These are phyloP conservation scores for Kwoniella dendrophila DNA, from an alignment of 768 basidiomycete species.

Conservation along the genomic window DNA sequence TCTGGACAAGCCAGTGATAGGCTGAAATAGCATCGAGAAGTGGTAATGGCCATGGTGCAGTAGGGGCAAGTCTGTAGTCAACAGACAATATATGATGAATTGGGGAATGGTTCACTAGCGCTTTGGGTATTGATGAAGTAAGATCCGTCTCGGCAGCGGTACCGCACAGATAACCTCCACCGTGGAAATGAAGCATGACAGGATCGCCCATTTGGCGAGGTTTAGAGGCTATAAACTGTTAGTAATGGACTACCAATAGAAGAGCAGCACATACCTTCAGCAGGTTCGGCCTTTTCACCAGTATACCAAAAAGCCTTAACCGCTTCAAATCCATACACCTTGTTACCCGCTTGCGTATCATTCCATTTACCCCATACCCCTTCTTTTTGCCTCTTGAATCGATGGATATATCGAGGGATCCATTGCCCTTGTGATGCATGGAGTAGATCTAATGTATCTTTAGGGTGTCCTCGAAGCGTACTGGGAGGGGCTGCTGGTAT, in stretches of 20 bases:
- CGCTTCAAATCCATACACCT: conserved; percentile 32
- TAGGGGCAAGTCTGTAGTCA: conserved; percentile 93
- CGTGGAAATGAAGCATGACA: conserved; percentile 46
- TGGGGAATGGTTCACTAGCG: conserved; percentile 40
- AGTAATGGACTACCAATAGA: neutral
- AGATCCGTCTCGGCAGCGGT: conserved; percentile 49
- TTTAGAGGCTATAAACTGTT: conserved; percentile 6
- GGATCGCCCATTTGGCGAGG: conserved; percentile 29
- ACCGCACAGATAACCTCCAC: conserved; percentile 47
- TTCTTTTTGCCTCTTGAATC: conserved; percentile 3
- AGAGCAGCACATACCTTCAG: conserved; percentile 18
- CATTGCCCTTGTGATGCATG: conserved; percentile 33
- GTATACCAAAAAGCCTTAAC: conserved; percentile 50
- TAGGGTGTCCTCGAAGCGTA: conserved; percentile 36
- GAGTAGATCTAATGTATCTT: conserved; percentile 28
- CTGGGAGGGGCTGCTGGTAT: conserved; percentile 35
- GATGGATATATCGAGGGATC: conserved; percentile 38
- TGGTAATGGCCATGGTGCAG: conserved; percentile 89
- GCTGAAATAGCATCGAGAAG: conserved; percentile 79
- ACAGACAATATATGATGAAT: conserved; percentile 57
- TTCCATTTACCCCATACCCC: conserved; percentile 41
- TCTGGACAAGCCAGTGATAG: conserved; percentile 80
- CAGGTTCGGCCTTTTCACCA: conserved; percentile 34
- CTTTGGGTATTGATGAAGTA: conserved; percentile 42
- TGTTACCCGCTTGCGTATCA: neutral